These are phyloP conservation scores for Mucor plumbeus DNA, from an alignment of 371 early-diverging fungal genomes.

Conservation along the genomic window DNA sequence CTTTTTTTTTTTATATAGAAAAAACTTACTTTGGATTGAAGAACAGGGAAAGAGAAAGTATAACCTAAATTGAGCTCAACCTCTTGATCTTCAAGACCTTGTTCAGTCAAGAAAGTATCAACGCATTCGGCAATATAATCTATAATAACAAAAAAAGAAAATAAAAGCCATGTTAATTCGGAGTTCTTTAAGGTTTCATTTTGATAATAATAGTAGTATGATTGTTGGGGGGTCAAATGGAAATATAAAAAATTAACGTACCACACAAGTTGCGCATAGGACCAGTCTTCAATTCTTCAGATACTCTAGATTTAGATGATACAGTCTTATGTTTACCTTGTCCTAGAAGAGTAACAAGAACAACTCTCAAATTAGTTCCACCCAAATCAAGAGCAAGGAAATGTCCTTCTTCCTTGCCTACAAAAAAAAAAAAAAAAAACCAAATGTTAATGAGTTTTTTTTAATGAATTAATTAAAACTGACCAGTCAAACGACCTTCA, in stretches of 20 bases:
- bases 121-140: constrained; percentile 87
- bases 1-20: neutral
- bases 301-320: constrained; percentile 82
- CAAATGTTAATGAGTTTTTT: neutral
- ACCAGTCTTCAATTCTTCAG: constrained; percentile 79
- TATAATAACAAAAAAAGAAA: constrained; percentile 9
- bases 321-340: constrained; percentile 65
- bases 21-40: constrained; percentile 66
- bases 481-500: constrained; percentile 58
- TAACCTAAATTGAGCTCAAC: constrained; percentile 79
- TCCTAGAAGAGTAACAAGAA: constrained; percentile 85
- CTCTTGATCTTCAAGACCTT: constrained; percentile 43
- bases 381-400: constrained; percentile 94
- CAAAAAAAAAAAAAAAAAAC: neutral
- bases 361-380: constrained; percentile 94
- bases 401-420: constrained; percentile 74
- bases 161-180: constrained; percentile 23
- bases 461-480: neutral
- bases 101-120: constrained; percentile 75
- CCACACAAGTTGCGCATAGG: constrained; percentile 57
- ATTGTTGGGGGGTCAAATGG: constrained; percentile 9
- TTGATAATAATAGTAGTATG: neutral
- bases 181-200: constrained; percentile 24
- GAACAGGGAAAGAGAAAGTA: constrained; percentile 95
- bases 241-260: constrained; percentile 22